These are phyloP conservation scores for Dalechampia spathulata DNA, from an alignment of 441 rosid species.

Conservation along the genomic window DNA sequence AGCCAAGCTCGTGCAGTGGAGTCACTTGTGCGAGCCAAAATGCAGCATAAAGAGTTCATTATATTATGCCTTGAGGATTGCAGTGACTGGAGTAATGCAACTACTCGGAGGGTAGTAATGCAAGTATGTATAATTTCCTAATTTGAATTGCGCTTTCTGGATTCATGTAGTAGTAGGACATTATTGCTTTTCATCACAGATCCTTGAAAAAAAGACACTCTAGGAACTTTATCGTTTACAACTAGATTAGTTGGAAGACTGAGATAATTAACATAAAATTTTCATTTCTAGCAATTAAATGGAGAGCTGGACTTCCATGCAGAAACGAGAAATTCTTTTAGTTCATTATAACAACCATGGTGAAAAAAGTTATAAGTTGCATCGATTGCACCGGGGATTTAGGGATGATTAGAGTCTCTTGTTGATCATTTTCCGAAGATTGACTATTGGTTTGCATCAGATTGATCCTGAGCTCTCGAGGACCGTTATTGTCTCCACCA, in stretches of 20 bases:
- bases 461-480: slow-evolving; percentile 96
- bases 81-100: slow-evolving; percentile 95
- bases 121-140: no score
- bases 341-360: no score
- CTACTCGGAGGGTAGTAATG: slow-evolving; percentile 88
- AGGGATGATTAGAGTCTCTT: neutral
- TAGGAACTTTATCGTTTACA: neutral
- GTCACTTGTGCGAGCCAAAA: slow-evolving; percentile 81
- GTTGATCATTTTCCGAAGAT: slow-evolving; percentile 4
- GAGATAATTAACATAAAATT: neutral
- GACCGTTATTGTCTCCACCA: slow-evolving; percentile 84
- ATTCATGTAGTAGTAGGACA: neutral
- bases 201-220: neutral
- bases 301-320: neutral
- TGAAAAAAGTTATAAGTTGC: no score
- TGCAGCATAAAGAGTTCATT: slow-evolving; percentile 93
- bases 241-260: no score
- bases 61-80: slow-evolving; percentile 92
- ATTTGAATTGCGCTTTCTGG: no score
- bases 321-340: neutral
- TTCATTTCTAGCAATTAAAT: neutral
- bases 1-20: slow-evolving; percentile 94
- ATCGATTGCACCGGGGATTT: no score
- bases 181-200: neutral
- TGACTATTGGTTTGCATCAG: slow-evolving; percentile 32